Percentiles rank a stretch among this genome's conserved stretches.
phyloP scores from a whole-genome alignment of 441 rosid species.

The Euphorbia corollata region DNA sequence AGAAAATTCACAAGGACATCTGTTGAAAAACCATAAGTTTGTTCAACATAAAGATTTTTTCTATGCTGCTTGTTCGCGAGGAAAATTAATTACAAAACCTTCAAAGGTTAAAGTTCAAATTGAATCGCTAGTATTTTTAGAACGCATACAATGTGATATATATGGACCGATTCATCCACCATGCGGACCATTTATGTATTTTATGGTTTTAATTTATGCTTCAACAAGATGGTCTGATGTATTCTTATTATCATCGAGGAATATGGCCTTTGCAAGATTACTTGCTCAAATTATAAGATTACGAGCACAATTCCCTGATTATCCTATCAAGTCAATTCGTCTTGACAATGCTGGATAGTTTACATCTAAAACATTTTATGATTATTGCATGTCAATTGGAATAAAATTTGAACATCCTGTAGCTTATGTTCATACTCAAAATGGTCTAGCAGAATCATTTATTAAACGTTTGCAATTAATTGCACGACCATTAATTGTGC shows the following conservation, averaged over 20 bases:
- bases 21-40: conserved; percentile 4
- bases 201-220: neutral
- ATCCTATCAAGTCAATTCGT: too few species aligned
- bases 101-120: neutral
- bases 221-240: neutral
- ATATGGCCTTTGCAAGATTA: neutral
- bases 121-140: neutral
- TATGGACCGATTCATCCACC: neutral
- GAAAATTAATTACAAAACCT: neutral
- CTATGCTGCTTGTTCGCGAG: conserved; percentile 5
- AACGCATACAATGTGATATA: neutral
- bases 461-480: too few species aligned
- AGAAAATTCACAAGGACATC: conserved; percentile 6
- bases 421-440: too few species aligned
- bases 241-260: neutral
- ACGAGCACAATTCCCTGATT: too few species aligned
- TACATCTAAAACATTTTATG: too few species aligned
- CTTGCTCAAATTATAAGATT: neutral
- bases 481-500: too few species aligned
- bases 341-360: too few species aligned
- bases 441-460: too few species aligned
- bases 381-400: too few species aligned
- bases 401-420: too few species aligned
- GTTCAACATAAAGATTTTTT: neutral
- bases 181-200: neutral